These are phyloP conservation scores for Stylosanthes scabra DNA, from an alignment of 331 rosid genomes.

Conservation along the genomic window DNA sequence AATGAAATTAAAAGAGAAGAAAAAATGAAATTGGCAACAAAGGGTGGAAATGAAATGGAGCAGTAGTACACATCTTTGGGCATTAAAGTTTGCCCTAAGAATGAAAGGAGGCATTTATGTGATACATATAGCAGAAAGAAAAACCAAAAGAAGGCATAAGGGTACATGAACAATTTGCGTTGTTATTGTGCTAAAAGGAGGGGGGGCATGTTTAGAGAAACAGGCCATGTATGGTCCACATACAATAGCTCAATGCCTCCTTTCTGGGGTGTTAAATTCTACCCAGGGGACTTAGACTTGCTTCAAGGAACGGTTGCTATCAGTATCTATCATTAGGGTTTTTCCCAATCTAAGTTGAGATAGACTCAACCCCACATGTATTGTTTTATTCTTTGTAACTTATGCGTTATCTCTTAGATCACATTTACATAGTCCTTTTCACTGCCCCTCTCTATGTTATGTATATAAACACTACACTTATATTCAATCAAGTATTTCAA, in stretches of 20 bases:
- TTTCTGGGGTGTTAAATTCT: constrained; percentile 53
- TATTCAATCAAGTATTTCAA: constrained; percentile 17
- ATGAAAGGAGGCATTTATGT: constrained; percentile 47
- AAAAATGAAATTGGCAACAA: constrained; percentile 27
- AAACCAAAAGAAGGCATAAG: constrained; percentile 48
- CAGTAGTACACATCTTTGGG: constrained; percentile 43
- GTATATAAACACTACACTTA: neutral
- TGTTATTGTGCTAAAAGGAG: constrained; percentile 46
- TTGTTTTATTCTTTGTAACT: constrained; percentile 66
- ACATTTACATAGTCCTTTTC: constrained; percentile 63
- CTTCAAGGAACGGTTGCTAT: constrained; percentile 67
- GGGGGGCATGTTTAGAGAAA: constrained; percentile 52
- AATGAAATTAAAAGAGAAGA: neutral
- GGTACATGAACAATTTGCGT: constrained; percentile 54
- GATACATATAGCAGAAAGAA: constrained; percentile 36
- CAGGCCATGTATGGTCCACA: constrained; percentile 60
- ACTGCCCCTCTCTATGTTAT: neutral
- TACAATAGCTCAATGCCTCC: constrained; percentile 49
- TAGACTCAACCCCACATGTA: constrained; percentile 59
- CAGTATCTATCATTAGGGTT: constrained; percentile 68
- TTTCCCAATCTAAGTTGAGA: constrained; percentile 61
- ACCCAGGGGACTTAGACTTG: constrained; percentile 69
- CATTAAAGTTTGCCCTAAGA: constrained; percentile 56
- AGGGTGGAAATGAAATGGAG: constrained; percentile 45
- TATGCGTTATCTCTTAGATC: constrained; percentile 49